phyloP scores from a whole-genome alignment of 225 moss, liverwort and hornwort genomes.

The Bryoerythrophyllum caledonicum region DNA sequence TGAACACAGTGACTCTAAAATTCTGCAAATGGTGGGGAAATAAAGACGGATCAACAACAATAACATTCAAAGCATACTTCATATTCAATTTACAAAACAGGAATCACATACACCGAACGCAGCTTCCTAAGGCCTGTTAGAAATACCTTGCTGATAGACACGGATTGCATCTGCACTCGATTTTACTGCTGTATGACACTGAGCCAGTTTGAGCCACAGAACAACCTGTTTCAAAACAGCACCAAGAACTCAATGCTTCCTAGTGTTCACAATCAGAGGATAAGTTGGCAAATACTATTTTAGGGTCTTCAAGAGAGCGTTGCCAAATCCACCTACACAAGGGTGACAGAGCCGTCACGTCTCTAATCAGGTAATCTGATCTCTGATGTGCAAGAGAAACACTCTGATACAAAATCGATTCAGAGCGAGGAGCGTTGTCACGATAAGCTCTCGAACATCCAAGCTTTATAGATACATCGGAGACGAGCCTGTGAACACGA shows the following conservation, averaged over 20 bases:
- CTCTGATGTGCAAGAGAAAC: too few species aligned
- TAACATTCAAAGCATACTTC: not conserved
- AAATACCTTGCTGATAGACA: conserved; percentile 75
- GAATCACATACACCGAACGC: not conserved
- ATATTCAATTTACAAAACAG: not conserved
- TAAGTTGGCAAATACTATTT: not conserved
- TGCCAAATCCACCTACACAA: too few species aligned
- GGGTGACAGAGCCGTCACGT: too few species aligned
- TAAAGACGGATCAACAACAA: not conserved
- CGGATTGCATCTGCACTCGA: conserved; percentile 61
- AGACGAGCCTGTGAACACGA: too few species aligned
- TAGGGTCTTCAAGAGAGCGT: not conserved
- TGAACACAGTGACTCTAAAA: not conserved
- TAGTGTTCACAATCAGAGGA: not conserved
- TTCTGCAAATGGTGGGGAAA: not conserved
- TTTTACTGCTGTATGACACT: conserved; percentile 66
- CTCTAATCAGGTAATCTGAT: too few species aligned
- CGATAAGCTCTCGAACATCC: too few species aligned
- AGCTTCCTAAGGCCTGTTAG: not conserved
- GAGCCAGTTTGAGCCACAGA: conserved; percentile 80
- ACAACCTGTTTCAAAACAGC: conserved; percentile 52
- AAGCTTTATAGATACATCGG: too few species aligned
- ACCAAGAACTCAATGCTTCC: conserved; percentile 16
- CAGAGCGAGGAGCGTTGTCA: too few species aligned
- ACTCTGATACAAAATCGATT: too few species aligned